These are phyloP conservation scores for Trifolium pratense DNA, from an alignment of 306 rosid species.

Conservation along the genomic window DNA sequence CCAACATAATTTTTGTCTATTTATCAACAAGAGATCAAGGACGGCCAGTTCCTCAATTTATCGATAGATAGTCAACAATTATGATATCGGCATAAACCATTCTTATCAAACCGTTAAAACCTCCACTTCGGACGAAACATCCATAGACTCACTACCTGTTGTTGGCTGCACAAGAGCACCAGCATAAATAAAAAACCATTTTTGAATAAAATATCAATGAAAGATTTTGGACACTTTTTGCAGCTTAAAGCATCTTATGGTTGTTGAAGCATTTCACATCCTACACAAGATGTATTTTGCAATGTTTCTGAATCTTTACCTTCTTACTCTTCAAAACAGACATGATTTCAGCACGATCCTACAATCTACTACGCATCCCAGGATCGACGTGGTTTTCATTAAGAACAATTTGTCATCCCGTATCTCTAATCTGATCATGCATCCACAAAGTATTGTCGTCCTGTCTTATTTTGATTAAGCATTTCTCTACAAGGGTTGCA, in stretches of 20 bases:
- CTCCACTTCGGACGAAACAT: too few species aligned
- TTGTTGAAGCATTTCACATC: neutral
- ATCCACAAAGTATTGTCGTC: conserved; percentile 52
- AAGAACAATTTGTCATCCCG: conserved; percentile 69
- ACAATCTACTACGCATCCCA: conserved; percentile 62
- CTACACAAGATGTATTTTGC: neutral
- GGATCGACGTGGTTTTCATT: conserved; percentile 43
- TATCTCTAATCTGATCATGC: conserved; percentile 77
- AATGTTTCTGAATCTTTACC: conserved; percentile 42
- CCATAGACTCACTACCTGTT: neutral
- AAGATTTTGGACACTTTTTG: neutral
- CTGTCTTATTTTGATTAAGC: conserved; percentile 56
- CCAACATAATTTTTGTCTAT: too few species aligned
- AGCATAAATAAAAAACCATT: conserved; percentile 7
- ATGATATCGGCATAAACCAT: too few species aligned
- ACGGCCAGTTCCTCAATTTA: too few species aligned
- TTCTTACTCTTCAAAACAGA: conserved; percentile 46
- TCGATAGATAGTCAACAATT: too few species aligned
- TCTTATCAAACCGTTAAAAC: too few species aligned
- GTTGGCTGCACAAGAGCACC: neutral
- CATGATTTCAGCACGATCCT: conserved; percentile 62
- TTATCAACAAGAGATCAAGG: too few species aligned
- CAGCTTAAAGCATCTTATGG: neutral
- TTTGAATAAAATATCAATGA: conserved; percentile 12
- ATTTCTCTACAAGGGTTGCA: conserved; percentile 49